These are phyloP conservation scores for Lobulomyces angularis DNA, from an alignment of 192 early-diverging fungal genomes.

Conservation along the genomic window DNA sequence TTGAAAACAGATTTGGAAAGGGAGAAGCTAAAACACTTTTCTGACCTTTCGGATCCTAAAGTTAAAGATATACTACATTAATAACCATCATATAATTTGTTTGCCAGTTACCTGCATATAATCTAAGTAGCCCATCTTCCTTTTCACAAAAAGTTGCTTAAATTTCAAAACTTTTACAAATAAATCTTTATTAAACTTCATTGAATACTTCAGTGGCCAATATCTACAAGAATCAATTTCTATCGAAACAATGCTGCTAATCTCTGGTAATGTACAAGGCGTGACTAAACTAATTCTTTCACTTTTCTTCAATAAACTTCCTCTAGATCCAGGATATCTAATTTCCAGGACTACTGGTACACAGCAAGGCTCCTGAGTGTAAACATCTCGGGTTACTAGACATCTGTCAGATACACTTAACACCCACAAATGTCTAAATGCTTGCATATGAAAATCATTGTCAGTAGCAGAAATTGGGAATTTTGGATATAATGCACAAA, in stretches of 20 bases:
- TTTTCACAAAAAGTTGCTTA: constrained; percentile 10
- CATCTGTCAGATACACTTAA: constrained; percentile 58
- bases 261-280: constrained; percentile 47
- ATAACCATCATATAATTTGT: not conserved
- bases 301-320: not conserved
- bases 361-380: constrained; percentile 31
- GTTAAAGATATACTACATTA: not conserved
- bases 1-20: not conserved
- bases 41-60: constrained; percentile 4
- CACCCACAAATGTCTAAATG: constrained; percentile 70
- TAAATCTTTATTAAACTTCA: constrained; percentile 16
- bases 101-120: constrained; percentile 25
- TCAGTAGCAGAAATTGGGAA: constrained; percentile 41
- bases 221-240: constrained; percentile 43
- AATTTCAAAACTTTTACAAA: constrained; percentile 8
- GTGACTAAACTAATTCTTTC: constrained; percentile 26
- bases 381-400: constrained; percentile 55
- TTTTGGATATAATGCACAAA: constrained; percentile 57
- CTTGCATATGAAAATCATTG: constrained; percentile 60
- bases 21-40: not conserved
- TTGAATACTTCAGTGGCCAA: constrained; percentile 30
- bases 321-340: constrained; percentile 5
- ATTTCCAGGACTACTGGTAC: constrained; percentile 32
- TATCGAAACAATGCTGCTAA: constrained; percentile 33
- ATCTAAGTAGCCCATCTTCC: constrained; percentile 18